Conservation (phyloP, 148 eudicot species). For the Polygonum aviculare region DNA sequence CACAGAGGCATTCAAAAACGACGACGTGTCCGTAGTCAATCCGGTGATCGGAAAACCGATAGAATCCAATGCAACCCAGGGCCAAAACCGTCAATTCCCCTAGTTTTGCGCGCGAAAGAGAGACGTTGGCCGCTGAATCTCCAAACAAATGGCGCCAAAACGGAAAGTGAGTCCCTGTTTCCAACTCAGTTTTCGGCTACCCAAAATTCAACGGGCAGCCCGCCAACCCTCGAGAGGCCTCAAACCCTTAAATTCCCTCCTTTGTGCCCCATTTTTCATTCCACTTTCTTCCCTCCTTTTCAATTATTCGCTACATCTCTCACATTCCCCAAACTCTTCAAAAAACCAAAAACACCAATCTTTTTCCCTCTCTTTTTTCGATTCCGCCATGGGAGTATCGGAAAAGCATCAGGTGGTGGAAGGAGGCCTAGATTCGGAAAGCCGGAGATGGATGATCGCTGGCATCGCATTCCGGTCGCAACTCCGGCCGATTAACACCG, state of each 20-base stretch:
- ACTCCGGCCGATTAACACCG: conserved; percentile 28
- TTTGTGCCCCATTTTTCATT: neutral
- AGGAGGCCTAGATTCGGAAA: conserved; percentile 15
- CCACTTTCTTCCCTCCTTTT: conserved; percentile 5
- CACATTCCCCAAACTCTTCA: neutral
- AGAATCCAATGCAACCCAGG: conserved; percentile 12
- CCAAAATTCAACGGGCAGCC: conserved; percentile 38
- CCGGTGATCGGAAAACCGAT: neutral
- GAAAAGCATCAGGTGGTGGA: conserved; percentile 17
- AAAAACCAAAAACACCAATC: neutral
- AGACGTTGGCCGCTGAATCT: conserved; percentile 8
- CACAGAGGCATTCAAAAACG: neutral
- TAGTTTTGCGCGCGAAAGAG: neutral
- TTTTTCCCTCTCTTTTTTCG: neutral
- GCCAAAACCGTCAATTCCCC: neutral
- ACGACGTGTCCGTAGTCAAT: neutral
- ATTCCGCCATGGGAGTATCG: conserved; percentile 32
- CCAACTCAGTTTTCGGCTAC: conserved; percentile 22
- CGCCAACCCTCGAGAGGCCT: neutral
- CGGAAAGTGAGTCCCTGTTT: neutral
- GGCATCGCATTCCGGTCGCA: conserved; percentile 35
- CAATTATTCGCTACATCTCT: neutral
- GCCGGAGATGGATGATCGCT: conserved; percentile 46
- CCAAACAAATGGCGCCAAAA: conserved; percentile 51
- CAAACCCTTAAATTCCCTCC: neutral